Base-by-base conservation (phyloP, 495 filamentous ascomycete species). In the Talaromyces trachyspermus region DNA sequence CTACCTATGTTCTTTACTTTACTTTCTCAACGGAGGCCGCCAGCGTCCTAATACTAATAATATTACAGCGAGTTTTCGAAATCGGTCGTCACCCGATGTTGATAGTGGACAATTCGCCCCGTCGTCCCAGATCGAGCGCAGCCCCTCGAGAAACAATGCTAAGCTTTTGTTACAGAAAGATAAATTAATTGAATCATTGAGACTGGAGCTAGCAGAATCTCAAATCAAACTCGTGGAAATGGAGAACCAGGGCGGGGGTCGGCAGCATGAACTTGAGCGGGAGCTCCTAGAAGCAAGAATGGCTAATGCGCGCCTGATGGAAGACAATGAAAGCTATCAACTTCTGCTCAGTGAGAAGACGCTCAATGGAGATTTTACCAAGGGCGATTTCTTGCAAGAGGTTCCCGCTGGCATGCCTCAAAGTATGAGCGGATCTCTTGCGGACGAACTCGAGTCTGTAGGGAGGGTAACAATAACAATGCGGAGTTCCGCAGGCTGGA, bases 251-350 rank as follows among this genome's bases (percentile, higher is more conserved):
- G 91, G 89, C 25, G 91, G 89, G 14, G 86, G 85, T 24, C 78
- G 84, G 7, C 68, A 95, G 54, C 84, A 85, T 33, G 88, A 95
- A 57, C 74, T 98, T 24, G 92, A 98, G 69, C 85, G 83, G 52
- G 77, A 83, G 48, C 77, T 97, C 32, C 76, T 95, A 54, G 92
- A 96, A 51, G 84, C 87, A 22, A 85, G 88, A 19, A 89, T 96
- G 81, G 84, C 88, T 38, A 97, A 97, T 56, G 91, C 92, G 26
- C 80, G 90, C 27, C 65, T 98, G 45, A 92, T 95, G 88, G 92
- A 98, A 66, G 92, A 98, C 63, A 96, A 96, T 56, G 92, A 98
- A 61, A 95, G 88, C 61, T 98, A 92, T 60, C 92, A 98, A 59
- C 76, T 98, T 15, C 80, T 98, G 2, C 81, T 97, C 2, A 86